Evolutionary conservation across 1,284 basidiomycete genomes (phyloP).

Genomic region (Cystobasidiaceae sp.): DNA sequence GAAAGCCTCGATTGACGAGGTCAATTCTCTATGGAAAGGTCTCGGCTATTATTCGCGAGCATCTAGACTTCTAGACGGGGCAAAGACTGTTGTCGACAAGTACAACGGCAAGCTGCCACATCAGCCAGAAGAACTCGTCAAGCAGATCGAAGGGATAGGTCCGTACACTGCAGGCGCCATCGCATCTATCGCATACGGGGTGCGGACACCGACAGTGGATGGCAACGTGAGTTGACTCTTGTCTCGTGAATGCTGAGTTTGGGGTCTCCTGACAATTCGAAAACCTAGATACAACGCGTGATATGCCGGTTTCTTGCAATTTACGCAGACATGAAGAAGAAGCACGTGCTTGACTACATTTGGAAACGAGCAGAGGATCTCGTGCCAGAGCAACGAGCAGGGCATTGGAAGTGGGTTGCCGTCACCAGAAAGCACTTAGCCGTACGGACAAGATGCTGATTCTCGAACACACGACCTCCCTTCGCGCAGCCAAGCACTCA

Average conservation of each 20-base stretch:
- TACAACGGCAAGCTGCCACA: slow-evolving; percentile 68
- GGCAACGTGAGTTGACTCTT: slow-evolving; percentile 83
- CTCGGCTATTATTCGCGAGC: slow-evolving; percentile 89
- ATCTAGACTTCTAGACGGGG: slow-evolving; percentile 67
- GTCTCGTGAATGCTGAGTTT: no score
- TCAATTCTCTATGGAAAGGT: slow-evolving; percentile 77
- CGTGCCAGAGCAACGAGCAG: slow-evolving; percentile 50
- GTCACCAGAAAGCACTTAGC: no score
- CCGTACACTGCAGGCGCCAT: slow-evolving; percentile 65
- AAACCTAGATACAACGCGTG: slow-evolving; percentile 56
- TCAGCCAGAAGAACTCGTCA: slow-evolving; percentile 73
- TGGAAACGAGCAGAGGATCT: slow-evolving; percentile 71
- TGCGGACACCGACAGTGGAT: slow-evolving; percentile 80
- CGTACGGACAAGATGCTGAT: neutral
- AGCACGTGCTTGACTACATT: slow-evolving; percentile 67
- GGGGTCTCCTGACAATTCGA: no score
- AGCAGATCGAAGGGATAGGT: slow-evolving; percentile 46
- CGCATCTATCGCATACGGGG: slow-evolving; percentile 80
- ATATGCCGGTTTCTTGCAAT: slow-evolving; percentile 74
- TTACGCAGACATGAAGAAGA: slow-evolving; percentile 71
- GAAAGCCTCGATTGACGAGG: slow-evolving; percentile 65
- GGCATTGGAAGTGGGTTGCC: slow-evolving; percentile 31
- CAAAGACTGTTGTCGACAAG: slow-evolving; percentile 66
- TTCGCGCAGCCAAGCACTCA: slow-evolving; percentile 38
- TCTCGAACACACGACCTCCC: neutral